Evolutionary conservation across 2,329 filamentous ascomycete species (phyloP), one percentile per base, ranked within the genome.

Genomic region (Fusarium poae): DNA sequence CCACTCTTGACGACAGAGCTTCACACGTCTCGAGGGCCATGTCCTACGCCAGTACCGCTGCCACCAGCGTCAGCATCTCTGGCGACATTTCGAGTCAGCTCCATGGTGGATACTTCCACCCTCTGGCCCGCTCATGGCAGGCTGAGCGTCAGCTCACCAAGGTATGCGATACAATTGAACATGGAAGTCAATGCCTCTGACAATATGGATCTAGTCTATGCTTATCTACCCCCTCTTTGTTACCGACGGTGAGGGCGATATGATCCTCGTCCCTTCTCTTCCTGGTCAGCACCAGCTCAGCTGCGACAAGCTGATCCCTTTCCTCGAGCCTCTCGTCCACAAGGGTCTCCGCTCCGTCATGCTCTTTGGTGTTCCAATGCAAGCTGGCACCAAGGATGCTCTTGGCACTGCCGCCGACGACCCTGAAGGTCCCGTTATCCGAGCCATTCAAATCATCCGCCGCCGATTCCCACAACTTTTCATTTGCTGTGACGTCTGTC

Each of bases 211-310:
- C 12, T 75, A 97, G 93, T 96, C 94, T 37, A 98, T 98, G 96
- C 91, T 99, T 75, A 97, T 99, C 76, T 98, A 97, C 82, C 96
- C 96, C 15, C 87, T 99, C 71, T 99, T 99, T 83, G 89, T 99
- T 70, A 97, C 96, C 75, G 96, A 99, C 80, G 89, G 92, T 76
- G 92, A 95, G 35, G 93, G 98, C 76, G 95, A 98, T 82, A 92
- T 97, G 82, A 92, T 91, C 16, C 85, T 92, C 18, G 97, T 99
- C 59, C 91, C 94, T 51, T 97, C 94, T 21, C 88, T 99, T 6
- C 96, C 96, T 2, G 93, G 94, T 78, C 95, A 98, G 80, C 85
- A 91, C 80, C 94, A 95, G 76, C 90, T 94, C 64, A 95, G 96
- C 67, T 78, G 98, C 77, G 97, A 97, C 84, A 92, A 90, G 74